Evolutionary conservation across 2,329 filamentous ascomycete species (phyloP).

Genomic region (Diplodia mutila): DNA sequence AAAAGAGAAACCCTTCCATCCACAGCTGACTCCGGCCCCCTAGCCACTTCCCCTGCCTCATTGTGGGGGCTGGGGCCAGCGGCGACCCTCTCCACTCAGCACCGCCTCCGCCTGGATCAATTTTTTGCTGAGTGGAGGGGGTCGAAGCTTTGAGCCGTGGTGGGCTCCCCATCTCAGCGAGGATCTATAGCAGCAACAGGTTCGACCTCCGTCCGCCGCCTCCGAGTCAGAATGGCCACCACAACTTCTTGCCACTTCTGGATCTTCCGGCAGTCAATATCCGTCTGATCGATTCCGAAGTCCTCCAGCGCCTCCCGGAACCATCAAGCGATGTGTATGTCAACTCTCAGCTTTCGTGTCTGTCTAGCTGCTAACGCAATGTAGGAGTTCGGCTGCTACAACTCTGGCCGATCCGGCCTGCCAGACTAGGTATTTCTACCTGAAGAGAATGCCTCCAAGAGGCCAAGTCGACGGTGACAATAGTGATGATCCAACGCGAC

Average conservation of each 20-base stretch:
- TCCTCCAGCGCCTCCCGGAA: neutral
- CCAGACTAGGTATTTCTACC: neutral
- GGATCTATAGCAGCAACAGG: neutral
- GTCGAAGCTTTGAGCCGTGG: too few species aligned
- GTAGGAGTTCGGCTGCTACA: neutral
- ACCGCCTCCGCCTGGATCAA: too few species aligned
- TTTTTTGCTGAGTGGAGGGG: too few species aligned
- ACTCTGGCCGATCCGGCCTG: neutral
- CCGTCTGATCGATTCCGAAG: constrained; percentile 4
- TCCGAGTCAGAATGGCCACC: neutral
- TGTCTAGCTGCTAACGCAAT: neutral
- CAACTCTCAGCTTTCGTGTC: neutral
- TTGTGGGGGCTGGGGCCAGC: too few species aligned
- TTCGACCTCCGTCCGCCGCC: neutral
- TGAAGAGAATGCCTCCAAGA: too few species aligned
- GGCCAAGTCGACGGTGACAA: neutral
- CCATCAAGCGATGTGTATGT: neutral
- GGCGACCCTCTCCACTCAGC: too few species aligned
- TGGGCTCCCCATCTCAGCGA: neutral
- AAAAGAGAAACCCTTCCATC: too few species aligned
- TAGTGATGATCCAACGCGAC: neutral
- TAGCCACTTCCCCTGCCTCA: too few species aligned
- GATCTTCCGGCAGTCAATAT: neutral
- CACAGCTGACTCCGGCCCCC: too few species aligned
- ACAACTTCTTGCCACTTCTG: neutral